These are phyloP conservation scores for Umbelopsis isabellina DNA, from an alignment of 192 early-diverging fungal species.

Conservation along the genomic window DNA sequence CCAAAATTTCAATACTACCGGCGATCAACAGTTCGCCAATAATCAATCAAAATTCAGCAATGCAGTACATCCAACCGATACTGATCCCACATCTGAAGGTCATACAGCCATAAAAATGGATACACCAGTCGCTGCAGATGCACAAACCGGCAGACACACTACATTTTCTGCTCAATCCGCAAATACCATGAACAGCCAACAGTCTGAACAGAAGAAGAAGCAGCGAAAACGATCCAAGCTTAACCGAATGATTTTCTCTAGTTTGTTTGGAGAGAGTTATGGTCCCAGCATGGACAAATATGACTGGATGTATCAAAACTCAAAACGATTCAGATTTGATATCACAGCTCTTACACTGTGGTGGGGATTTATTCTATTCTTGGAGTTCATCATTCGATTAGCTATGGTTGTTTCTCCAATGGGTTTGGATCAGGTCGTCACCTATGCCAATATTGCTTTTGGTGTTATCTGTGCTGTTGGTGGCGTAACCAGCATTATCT, in stretches of 20 bases:
- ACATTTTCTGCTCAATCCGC: neutral
- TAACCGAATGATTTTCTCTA: neutral
- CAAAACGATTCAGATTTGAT: constrained; percentile 1
- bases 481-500: neutral
- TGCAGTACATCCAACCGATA: neutral
- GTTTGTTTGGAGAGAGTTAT: neutral
- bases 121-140: neutral
- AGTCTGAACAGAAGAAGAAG: too few species aligned
- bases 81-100: neutral
- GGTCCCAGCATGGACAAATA: constrained; percentile 3
- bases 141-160: neutral
- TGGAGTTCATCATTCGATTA: constrained; percentile 16
- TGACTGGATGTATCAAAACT: constrained; percentile 13
- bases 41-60: neutral
- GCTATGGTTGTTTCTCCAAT: neutral
- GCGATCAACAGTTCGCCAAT: neutral
- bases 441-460: constrained; percentile 14
- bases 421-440: constrained; percentile 5
- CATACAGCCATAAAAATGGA: neutral
- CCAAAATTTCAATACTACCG: too few species aligned
- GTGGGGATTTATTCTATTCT: constrained; percentile 14
- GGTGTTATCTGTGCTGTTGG: constrained; percentile 16
- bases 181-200: neutral
- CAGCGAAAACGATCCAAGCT: neutral
- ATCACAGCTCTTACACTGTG: constrained; percentile 5